These are phyloP conservation scores for Diaporthe sp. DNA, from an alignment of 2,329 filamentous ascomycete species.

Conservation along the genomic window DNA sequence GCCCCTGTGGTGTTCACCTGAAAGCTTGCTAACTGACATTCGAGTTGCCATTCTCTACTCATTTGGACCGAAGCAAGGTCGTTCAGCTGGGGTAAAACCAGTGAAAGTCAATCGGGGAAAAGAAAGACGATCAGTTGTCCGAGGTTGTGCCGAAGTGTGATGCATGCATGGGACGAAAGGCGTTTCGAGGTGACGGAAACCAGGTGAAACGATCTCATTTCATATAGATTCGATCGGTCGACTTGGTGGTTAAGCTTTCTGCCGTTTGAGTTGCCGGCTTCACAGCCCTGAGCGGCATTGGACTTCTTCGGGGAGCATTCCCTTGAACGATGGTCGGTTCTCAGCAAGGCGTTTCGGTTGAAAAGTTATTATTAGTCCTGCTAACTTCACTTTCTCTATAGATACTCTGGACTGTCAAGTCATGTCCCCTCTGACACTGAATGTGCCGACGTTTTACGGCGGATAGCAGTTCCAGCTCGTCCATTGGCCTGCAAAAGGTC, in stretches of 20 bases:
- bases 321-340: background rate
- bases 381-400: background rate
- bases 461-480: too few relatives aligned
- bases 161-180: background rate
- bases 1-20: background rate
- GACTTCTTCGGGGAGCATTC: background rate
- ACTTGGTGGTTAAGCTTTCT: background rate
- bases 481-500: too few relatives aligned
- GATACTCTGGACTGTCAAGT: too few relatives aligned
- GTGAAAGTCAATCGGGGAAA: background rate
- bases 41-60: background rate
- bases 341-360: too few relatives aligned
- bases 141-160: background rate
- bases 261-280: background rate
- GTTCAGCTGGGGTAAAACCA: background rate
- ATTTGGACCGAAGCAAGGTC: background rate
- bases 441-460: too few relatives aligned
- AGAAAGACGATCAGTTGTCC: background rate
- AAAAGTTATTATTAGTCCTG: background rate
- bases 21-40: background rate
- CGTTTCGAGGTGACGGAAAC: background rate
- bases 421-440: too few relatives aligned
- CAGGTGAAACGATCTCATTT: slow-evolving; percentile 8
- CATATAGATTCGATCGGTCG: background rate
- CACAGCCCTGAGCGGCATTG: background rate